These are phyloP conservation scores for Pseudodiploospora longispora DNA, from an alignment of 2,329 filamentous ascomycete genomes.

Conservation along the genomic window DNA sequence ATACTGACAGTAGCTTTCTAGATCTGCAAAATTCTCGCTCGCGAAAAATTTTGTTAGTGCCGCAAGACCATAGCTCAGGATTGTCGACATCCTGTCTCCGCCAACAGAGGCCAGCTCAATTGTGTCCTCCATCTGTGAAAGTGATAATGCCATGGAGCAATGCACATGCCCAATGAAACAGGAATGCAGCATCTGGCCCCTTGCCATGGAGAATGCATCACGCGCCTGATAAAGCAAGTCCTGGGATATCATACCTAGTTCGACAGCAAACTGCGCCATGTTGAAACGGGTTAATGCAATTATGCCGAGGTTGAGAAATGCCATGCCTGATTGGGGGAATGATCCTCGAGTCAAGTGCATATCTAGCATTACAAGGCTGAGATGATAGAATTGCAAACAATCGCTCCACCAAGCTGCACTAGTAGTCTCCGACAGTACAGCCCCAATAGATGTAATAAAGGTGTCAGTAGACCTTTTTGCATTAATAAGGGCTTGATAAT, in stretches of 20 bases:
- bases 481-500: conserved; percentile 37
- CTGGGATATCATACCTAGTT: conserved; percentile 55
- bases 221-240: conserved; percentile 55
- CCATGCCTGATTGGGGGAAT: conserved; percentile 62
- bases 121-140: conserved; percentile 54
- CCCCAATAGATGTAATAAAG: conserved; percentile 54
- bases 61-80: conserved; percentile 62
- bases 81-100: conserved; percentile 63
- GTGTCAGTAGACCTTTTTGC: conserved; percentile 39
- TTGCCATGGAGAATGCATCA: conserved; percentile 57
- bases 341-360: conserved; percentile 55
- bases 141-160: conserved; percentile 49
- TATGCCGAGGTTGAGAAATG: conserved; percentile 59
- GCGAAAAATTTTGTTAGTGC: conserved; percentile 61
- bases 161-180: conserved; percentile 65
- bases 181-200: conserved; percentile 61
- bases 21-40: conserved; percentile 59
- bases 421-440: conserved; percentile 62
- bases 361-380: conserved; percentile 58
- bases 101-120: conserved; percentile 58
- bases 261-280: conserved; percentile 58
- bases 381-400: conserved; percentile 62
- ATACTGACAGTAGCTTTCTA: conserved; percentile 63
- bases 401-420: conserved; percentile 69
- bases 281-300: conserved; percentile 63